Conservation (phyloP, 208 protist genomes). For the Paratrypanosoma confusum region DNA sequence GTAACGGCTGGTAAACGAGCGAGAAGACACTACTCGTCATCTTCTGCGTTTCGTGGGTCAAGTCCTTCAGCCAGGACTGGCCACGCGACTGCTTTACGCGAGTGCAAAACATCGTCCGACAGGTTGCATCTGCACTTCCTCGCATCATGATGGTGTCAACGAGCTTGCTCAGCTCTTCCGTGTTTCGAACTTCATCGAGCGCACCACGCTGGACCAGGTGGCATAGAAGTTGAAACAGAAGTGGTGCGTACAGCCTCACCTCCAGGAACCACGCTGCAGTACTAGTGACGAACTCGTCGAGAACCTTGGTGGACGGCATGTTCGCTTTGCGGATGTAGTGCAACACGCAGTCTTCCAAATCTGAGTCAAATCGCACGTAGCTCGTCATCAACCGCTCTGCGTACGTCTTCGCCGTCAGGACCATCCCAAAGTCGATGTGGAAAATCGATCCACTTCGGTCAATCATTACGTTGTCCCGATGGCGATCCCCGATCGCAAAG, state of each 20-base stretch:
- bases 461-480: slow-evolving; percentile 75
- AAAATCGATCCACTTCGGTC: slow-evolving; percentile 56
- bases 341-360: slow-evolving; percentile 16
- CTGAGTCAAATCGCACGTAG: slow-evolving; percentile 18
- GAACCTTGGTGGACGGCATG: slow-evolving; percentile 3
- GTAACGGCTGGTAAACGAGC: slow-evolving; percentile 9
- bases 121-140: slow-evolving; percentile 9
- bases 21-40: slow-evolving; percentile 6
- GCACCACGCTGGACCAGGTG: slow-evolving; percentile 18
- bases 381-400: slow-evolving; percentile 20
- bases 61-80: slow-evolving; percentile 18
- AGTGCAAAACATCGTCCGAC: slow-evolving; percentile 12
- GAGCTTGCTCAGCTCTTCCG: slow-evolving; percentile 7
- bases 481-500: slow-evolving; percentile 72
- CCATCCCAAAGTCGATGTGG: slow-evolving; percentile 78
- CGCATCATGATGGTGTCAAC: slow-evolving; percentile 15
- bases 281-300: slow-evolving; percentile 30
- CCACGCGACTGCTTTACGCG: slow-evolving; percentile 14
- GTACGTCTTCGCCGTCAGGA: slow-evolving; percentile 48
- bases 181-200: slow-evolving; percentile 7
- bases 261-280: slow-evolving; percentile 61
- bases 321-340: slow-evolving; percentile 9
- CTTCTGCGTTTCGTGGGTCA: slow-evolving; percentile 19
- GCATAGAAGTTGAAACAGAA: slow-evolving; percentile 51
- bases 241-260: slow-evolving; percentile 35